These are phyloP conservation scores for Silene conica DNA, from an alignment of 148 eudicot genomes.

Conservation along the genomic window DNA sequence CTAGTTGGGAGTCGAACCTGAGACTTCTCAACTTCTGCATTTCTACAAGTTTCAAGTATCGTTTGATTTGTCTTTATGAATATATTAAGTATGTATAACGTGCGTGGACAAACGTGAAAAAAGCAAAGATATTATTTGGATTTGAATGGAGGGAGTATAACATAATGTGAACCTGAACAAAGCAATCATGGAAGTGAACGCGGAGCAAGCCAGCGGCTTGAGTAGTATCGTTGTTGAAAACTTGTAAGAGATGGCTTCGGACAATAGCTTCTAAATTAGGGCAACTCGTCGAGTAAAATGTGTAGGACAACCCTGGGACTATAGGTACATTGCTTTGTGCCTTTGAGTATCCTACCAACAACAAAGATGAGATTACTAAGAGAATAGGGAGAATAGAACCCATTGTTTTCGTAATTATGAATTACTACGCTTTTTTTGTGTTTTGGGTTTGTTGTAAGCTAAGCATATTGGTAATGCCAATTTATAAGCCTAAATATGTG, in stretches of 20 bases:
- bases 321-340: slow-evolving; percentile 15
- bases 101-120: too few relatives aligned
- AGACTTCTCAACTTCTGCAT: too few relatives aligned
- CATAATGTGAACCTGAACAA: slow-evolving; percentile 37
- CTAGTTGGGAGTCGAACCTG: too few relatives aligned
- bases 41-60: too few relatives aligned
- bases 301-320: slow-evolving; percentile 34
- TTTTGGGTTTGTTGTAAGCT: not conserved
- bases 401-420: not conserved
- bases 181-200: slow-evolving; percentile 56
- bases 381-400: slow-evolving; percentile 2
- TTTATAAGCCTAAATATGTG: slow-evolving; percentile 9
- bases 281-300: slow-evolving; percentile 33
- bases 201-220: slow-evolving; percentile 53
- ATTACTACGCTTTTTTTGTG: not conserved
- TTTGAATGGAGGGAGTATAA: too few relatives aligned
- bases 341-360: not conserved
- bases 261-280: slow-evolving; percentile 36
- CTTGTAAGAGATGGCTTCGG: slow-evolving; percentile 31
- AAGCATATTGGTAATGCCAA: not conserved
- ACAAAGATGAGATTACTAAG: slow-evolving; percentile 4
- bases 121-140: too few relatives aligned
- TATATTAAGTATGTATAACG: too few relatives aligned
- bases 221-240: slow-evolving; percentile 34
- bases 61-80: too few relatives aligned